Conservation (phyloP, 208 protist species). For the Wallacemonas sp. region DNA sequence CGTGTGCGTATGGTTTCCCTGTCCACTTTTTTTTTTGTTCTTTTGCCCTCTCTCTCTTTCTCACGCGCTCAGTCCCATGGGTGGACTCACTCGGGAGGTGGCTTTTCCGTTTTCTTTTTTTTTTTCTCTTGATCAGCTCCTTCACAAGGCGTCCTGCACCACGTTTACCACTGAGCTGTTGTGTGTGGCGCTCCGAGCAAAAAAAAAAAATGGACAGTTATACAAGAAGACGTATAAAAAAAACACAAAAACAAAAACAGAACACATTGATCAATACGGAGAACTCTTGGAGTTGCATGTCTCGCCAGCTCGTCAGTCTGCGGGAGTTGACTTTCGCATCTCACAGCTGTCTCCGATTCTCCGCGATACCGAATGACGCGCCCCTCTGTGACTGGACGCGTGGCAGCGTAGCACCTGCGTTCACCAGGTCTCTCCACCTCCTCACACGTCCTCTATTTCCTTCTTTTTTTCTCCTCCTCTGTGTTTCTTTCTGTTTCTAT, state of each 20-base stretch:
- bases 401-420: no score
- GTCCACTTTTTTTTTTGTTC: slow-evolving; percentile 7
- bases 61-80: background rate
- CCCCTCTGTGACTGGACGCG: no score
- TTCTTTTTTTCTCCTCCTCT: background rate
- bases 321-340: no score
- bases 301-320: no score
- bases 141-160: no score
- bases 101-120: no score
- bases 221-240: background rate
- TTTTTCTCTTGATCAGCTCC: no score
- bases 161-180: no score
- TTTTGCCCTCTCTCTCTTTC: background rate
- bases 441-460: background rate
- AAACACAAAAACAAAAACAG: background rate
- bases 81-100: no score
- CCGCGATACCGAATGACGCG: background rate
- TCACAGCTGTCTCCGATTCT: background rate
- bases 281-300: no score
- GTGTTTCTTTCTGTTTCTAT: background rate
- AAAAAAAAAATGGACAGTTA: no score
- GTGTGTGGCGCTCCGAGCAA: no score
- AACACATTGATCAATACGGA: background rate
- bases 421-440: background rate
- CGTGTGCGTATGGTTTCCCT: background rate